Conservation (phyloP, 106 monocot genomes). For the Allium fistulosum region DNA sequence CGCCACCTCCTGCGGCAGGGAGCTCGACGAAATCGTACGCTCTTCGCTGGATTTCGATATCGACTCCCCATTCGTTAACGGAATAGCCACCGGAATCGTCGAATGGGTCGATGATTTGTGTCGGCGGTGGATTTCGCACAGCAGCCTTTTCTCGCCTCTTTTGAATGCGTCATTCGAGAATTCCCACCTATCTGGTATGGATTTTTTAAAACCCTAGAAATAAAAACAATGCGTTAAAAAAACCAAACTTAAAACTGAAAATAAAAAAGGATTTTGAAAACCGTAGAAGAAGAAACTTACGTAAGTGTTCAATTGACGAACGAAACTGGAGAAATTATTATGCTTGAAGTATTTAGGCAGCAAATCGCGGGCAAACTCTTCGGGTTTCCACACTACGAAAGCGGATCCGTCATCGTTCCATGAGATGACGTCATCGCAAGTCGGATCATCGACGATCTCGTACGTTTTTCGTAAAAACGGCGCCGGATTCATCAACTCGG, state of each 20-base stretch:
- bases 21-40: slow-evolving; percentile 8
- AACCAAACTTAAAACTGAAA: not conserved
- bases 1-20: slow-evolving; percentile 4
- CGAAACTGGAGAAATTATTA: slow-evolving; percentile 73
- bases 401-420: slow-evolving; percentile 17
- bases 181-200: slow-evolving; percentile 68
- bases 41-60: slow-evolving; percentile 34
- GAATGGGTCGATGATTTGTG: slow-evolving; percentile 15
- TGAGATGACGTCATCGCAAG: slow-evolving; percentile 18
- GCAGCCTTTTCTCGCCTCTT: slow-evolving; percentile 41
- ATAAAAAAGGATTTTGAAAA: not conserved
- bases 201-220: slow-evolving; percentile 61
- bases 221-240: not conserved
- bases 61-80: slow-evolving; percentile 1
- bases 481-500: not conserved
- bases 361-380: slow-evolving; percentile 21
- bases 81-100: slow-evolving; percentile 6
- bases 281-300: slow-evolving; percentile 18
- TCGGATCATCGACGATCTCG: slow-evolving; percentile 19
- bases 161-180: slow-evolving; percentile 69
- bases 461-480: slow-evolving; percentile 23
- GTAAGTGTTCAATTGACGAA: slow-evolving; percentile 74
- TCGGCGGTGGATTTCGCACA: slow-evolving; percentile 55
- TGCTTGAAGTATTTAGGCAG: slow-evolving; percentile 67
- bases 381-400: slow-evolving; percentile 21